These are phyloP conservation scores for Botrytis aclada DNA, from an alignment of 2,329 filamentous ascomycete genomes.

Conservation along the genomic window DNA sequence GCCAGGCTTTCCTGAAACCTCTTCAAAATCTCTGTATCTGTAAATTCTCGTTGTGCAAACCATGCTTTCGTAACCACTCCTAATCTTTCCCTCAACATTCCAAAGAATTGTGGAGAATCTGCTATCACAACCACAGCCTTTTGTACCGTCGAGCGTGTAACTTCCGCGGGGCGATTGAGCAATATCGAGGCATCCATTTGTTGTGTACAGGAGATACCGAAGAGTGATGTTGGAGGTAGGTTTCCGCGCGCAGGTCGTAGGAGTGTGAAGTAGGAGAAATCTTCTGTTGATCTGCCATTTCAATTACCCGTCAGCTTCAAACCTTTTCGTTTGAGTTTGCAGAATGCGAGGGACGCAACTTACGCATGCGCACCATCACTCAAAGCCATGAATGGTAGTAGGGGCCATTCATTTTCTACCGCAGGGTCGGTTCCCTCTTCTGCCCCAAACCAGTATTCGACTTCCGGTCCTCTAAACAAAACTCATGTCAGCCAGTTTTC, in stretches of 20 bases:
- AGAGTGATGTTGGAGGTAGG: slow-evolving; percentile 73
- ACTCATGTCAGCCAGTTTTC: neutral
- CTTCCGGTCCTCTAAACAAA: slow-evolving; percentile 69
- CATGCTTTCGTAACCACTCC: slow-evolving; percentile 90
- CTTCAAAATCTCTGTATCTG: slow-evolving; percentile 83
- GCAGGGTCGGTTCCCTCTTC: slow-evolving; percentile 75
- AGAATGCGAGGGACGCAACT: slow-evolving; percentile 36
- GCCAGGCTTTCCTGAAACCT: slow-evolving; percentile 87
- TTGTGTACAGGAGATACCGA: slow-evolving; percentile 92
- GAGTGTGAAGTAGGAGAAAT: slow-evolving; percentile 98
- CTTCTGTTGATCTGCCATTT: slow-evolving; percentile 69
- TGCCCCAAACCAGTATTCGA: slow-evolving; percentile 85
- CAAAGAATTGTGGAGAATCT: slow-evolving; percentile 85
- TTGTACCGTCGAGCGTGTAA: slow-evolving; percentile 96
- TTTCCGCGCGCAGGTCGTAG: slow-evolving; percentile 57
- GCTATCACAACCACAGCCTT: slow-evolving; percentile 97
- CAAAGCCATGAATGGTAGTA: slow-evolving; percentile 94
- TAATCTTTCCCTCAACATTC: slow-evolving; percentile 83
- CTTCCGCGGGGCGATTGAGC: slow-evolving; percentile 76
- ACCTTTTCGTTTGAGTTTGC: neutral
- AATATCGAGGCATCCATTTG: slow-evolving; percentile 81
- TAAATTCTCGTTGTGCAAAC: slow-evolving; percentile 94
- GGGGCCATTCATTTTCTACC: slow-evolving; percentile 79
- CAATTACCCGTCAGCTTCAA: slow-evolving; percentile 13
- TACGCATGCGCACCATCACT: slow-evolving; percentile 94